Base-by-base conservation (phyloP, 148 eudicot species). In the Fagopyrum esculentum region DNA sequence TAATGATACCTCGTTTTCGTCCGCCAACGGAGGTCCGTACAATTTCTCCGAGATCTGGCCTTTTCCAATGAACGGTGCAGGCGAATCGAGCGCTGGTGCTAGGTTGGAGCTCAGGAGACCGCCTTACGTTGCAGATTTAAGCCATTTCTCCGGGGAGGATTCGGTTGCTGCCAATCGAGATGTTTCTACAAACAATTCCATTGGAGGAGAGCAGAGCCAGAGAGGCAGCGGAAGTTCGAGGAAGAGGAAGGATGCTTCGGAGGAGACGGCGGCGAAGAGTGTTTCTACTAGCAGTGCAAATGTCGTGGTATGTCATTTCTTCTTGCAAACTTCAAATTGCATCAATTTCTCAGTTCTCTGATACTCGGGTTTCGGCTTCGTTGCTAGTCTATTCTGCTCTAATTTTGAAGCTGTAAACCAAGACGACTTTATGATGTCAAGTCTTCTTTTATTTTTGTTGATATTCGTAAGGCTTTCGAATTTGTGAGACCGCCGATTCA, bases 21-120 rank as follows among this genome's bases (percentile, higher is more conserved):
- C 83, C 9, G 81, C 73, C 22, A 73, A 55, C 47, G 76, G 64
- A 22, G 47, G 35, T 44, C 48, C 82, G 46, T 51, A 68, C 60
- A 83, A 66, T 75, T 77, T 76, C 49, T 74, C 86, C 30, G 89
- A 86, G 89, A 88, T 88, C 88, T 88, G 89, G 91, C 89, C 81
- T 55, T 86, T 83, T 75, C 76, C 83, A 54, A 80, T 80, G 73
- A 81, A 79, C 63, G 70, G 71, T 3, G 52, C 55, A 8, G 70
- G 77, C 19, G 75, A 73, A 49, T 52, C 75, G 50, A 75, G 77
- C 17, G 82, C 30, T 17, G 75, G 51, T 44, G 66, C 51, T 35
- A 54, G 77, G 22, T 54, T 52, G 60, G 56, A 71, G 5, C 74
- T 71, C 13, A 48, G 74, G 54, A 35, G 74, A 44, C 17, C 63